phyloP scores from a whole-genome alignment of 768 basidiomycete species.

The Sporobolomyces pararoseus region DNA sequence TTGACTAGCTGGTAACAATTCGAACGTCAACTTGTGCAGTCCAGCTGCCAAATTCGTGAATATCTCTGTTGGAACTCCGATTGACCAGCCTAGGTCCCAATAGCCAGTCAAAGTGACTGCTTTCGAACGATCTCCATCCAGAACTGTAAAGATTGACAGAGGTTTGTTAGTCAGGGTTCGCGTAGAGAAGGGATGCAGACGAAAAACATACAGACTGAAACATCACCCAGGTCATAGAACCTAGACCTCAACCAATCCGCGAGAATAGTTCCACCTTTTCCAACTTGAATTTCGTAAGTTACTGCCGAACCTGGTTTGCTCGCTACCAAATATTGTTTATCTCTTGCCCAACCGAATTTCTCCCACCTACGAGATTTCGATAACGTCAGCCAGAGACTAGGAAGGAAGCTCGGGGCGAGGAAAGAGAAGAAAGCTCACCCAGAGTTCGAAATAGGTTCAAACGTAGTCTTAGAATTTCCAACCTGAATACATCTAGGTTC shows the following conservation, averaged over 20 bases:
- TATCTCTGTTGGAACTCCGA: conserved; percentile 35
- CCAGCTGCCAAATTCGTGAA: conserved; percentile 19
- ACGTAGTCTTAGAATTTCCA: conserved; percentile 22
- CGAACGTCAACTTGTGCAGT: conserved; percentile 30
- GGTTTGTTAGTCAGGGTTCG: too few species aligned
- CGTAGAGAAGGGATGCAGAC: not conserved
- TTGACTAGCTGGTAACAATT: conserved; percentile 11
- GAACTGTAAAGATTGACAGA: conserved; percentile 5
- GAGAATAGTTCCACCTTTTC: conserved; percentile 23
- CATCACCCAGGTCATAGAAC: conserved; percentile 37
- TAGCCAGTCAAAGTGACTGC: conserved; percentile 27
- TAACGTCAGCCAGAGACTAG: not conserved
- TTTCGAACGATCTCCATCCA: conserved; percentile 19
- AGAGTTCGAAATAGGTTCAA: conserved; percentile 14
- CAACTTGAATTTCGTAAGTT: conserved; percentile 44
- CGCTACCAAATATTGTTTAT: conserved; percentile 48
- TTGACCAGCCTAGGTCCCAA: conserved; percentile 36
- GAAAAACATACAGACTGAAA: conserved; percentile 28
- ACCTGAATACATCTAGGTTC: conserved; percentile 26
- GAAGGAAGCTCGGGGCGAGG: not conserved
- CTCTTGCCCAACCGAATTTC: conserved; percentile 39
- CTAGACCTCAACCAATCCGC: conserved; percentile 34
- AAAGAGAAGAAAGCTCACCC: conserved; percentile 12
- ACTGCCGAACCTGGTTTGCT: conserved; percentile 44
- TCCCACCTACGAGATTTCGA: conserved; percentile 6